These are phyloP conservation scores for Triticum aestivum DNA, from an alignment of 176 grass and related monocot species.

Conservation along the genomic window IWGSC_CS_RefSeq_v2.1 NC_057803.1:548851350-548851849, in stretches of 20 bases:
- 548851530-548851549: neutral
- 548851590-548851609: neutral
- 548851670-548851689: neutral
- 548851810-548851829: neutral
- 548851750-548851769: neutral
- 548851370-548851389: neutral
- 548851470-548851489: neutral
- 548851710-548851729: neutral
- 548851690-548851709: neutral
- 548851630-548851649: neutral
- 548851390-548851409: neutral
- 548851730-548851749: neutral
- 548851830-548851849: neutral
- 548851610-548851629: neutral
- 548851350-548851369: neutral
- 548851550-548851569: neutral
- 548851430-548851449: neutral
- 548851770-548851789: neutral
- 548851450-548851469: neutral
- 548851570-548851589: neutral
- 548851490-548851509: neutral
- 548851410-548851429: neutral
- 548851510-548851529: neutral
- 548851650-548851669: neutral
- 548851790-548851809: neutral